Evolutionary conservation across 768 basidiomycete species (phyloP), one percentile per base, ranked within the genome.

Genomic region (Flagelloscypha sp.): DNA sequence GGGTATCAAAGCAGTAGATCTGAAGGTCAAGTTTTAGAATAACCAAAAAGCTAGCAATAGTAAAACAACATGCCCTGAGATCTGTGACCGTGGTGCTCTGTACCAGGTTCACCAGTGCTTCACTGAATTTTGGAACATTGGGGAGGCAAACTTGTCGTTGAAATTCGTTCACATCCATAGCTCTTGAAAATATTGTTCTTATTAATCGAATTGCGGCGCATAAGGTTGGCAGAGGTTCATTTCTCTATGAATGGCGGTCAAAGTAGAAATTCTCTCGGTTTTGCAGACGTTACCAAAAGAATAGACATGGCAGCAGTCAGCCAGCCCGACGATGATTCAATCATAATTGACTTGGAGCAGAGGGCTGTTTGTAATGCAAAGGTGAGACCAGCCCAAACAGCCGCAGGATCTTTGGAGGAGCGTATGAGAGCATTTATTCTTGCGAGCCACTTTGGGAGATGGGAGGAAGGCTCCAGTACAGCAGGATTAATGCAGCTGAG

Each of bases 361-460:
- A 64, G 44, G 1, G 79, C 70, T 7, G 79, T 79, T 44, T 74
- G 76, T 45, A 78, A 62, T 1, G 87, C 86, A 30, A 89, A 56
- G 46, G 75, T 83, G 22, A 88, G 62, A 7, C 84, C 87, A 15
- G 81, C 77, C 87, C 87, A 90, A 38, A 82, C 72, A 35, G 74
- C 76, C 27, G 73, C 79, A n/a, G 76, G 50, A 46, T 84, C 76
- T 59, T 83, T 86, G 12, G 87, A 79, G n/a, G n/a, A n/a, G 49
- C 82, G 79, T 32, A 89, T 62, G 35, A 89, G 61, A 3, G 85
- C 76, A 45, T 74, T 76, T 42, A 88, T 62, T 38, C 86, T 70
- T n/a, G 72, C 64, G 9, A 67, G 63, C 85, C 85, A 90, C 68
- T 85, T 86, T 37, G 74, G 60, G 7, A 76, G 61, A 50, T 87